Evolutionary conservation across 2,329 filamentous ascomycete genomes (phyloP), one percentile per base, ranked within the genome.

Genomic region (Hypoxylon sp.): DNA sequence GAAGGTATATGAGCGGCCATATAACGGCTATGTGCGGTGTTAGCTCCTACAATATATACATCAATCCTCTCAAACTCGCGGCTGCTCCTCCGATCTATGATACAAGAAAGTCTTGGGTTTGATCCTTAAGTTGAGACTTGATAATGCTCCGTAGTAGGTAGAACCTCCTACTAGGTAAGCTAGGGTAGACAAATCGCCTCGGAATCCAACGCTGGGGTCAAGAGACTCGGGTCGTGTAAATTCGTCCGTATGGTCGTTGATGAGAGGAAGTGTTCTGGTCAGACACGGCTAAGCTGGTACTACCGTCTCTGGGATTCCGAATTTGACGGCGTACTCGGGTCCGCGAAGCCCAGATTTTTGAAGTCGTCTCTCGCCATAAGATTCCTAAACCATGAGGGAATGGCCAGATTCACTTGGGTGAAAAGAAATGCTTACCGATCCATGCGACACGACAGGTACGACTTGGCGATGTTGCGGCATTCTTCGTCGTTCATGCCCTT

Each of bases 281-380:
- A 16, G 36, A 40, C 11, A 40, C n/a, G 3, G 28, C 18, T 28
- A 11, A 22, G 18, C 63, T 65, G 77, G 68, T 67, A 78, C 78
- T 61, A 77, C 77, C 50, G 79, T 76, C 48, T 68, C 59, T 76
- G 72, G 3, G 68, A 49, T 52, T 68, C 70, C 30, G 69, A 61
- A 45, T 59, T 65, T 30, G 63, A 63, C 50, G 69, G 38, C 40
- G 58, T 58, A 50, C 73, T 68, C 42, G 75, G 64, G 20, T 69
- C 72, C n/a, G 69, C 84, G 72, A 97, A 96, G 0, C 96, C 96
- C 40, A 99, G 82, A 75, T 99, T 99, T 79, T 92, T 93, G 79
- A 98, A 96, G 64, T 97, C 92, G 75, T 99, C 96, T 71, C 87
- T 93, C 6, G 94, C 94, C 96, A 99, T 99, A 30, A 99, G 82